Percentiles rank a stretch among this genome's conserved stretches.
Evolutionary conservation across 257 asterid species (phyloP).

Genomic region (Primulina huaijiensis): DNA sequence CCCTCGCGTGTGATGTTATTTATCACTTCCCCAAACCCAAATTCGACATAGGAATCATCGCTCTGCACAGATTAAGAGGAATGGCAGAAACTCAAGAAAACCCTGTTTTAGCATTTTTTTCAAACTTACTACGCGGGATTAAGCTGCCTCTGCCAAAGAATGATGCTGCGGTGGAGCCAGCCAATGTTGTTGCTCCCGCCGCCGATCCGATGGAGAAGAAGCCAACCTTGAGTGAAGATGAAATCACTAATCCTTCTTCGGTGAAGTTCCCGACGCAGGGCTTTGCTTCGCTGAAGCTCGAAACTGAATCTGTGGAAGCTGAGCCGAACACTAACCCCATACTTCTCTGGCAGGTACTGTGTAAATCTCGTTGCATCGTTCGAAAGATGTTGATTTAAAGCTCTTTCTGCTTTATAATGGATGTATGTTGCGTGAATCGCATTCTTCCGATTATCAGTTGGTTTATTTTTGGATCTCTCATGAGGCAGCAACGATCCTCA

Average conservation of each 20-base stretch:
- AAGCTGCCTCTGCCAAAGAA: slow-evolving; percentile 42
- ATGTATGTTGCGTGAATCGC: not conserved
- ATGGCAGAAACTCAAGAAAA: slow-evolving; percentile 27
- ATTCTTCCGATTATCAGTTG: not conserved
- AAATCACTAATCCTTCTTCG: slow-evolving; percentile 19
- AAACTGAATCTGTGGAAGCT: slow-evolving; percentile 47
- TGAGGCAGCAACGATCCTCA: too few relatives aligned
- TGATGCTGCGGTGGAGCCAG: slow-evolving; percentile 18
- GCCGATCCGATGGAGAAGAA: slow-evolving; percentile 23
- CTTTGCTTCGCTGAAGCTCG: slow-evolving; percentile 47
- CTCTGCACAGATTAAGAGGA: not conserved
- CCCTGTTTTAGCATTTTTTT: slow-evolving; percentile 45
- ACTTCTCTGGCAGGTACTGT: slow-evolving; percentile 67
- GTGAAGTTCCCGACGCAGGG: slow-evolving; percentile 46
- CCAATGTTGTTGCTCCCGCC: slow-evolving; percentile 21
- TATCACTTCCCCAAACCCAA: not conserved
- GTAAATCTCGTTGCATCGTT: not conserved
- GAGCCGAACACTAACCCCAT: slow-evolving; percentile 49
- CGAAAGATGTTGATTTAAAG: not conserved
- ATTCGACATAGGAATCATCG: not conserved
- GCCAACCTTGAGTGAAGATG: slow-evolving; percentile 25
- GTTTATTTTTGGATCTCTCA: not conserved
- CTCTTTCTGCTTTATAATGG: not conserved
- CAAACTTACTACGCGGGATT: slow-evolving; percentile 43
- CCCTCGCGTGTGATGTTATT: too few relatives aligned